phyloP scores from a whole-genome alignment of 2,329 filamentous ascomycete genomes.

The Fusarium heterosporum region DNA sequence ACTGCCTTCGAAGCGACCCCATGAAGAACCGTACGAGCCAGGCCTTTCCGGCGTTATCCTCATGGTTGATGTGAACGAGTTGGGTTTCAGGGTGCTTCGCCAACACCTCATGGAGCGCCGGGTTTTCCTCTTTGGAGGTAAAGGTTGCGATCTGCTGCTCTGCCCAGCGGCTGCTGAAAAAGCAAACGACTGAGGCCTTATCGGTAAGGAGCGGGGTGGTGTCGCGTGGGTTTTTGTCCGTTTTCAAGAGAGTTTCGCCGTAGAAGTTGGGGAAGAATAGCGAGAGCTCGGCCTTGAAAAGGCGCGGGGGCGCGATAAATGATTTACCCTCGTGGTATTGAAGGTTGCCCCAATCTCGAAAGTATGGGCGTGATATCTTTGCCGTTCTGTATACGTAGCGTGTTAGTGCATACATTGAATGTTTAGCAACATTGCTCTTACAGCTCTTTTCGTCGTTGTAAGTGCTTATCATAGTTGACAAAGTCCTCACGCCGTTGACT shows the following conservation, averaged over 20 bases:
- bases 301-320: constrained; percentile 84
- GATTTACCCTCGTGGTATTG: constrained; percentile 88
- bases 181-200: constrained; percentile 79
- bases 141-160: constrained; percentile 83
- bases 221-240: constrained; percentile 64
- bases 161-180: constrained; percentile 89
- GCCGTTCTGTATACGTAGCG: constrained; percentile 64
- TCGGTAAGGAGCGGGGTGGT: constrained; percentile 81
- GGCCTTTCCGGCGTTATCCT: constrained; percentile 79
- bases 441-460: constrained; percentile 80
- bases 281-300: constrained; percentile 84
- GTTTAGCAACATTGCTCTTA: constrained; percentile 53
- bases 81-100: constrained; percentile 67
- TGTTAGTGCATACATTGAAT: constrained; percentile 8
- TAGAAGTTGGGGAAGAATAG: constrained; percentile 94
- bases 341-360: constrained; percentile 93
- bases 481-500: constrained; percentile 81
- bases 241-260: constrained; percentile 78
- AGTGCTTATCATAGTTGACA: constrained; percentile 85
- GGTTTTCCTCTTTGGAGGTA: constrained; percentile 72
- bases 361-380: constrained; percentile 88
- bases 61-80: constrained; percentile 86
- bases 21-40: constrained; percentile 69
- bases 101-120: constrained; percentile 74
- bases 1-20: constrained; percentile 61